Evolutionary conservation across 2,329 filamentous ascomycete genomes (phyloP).

Genomic region (Botrytis cinerea): DNA sequence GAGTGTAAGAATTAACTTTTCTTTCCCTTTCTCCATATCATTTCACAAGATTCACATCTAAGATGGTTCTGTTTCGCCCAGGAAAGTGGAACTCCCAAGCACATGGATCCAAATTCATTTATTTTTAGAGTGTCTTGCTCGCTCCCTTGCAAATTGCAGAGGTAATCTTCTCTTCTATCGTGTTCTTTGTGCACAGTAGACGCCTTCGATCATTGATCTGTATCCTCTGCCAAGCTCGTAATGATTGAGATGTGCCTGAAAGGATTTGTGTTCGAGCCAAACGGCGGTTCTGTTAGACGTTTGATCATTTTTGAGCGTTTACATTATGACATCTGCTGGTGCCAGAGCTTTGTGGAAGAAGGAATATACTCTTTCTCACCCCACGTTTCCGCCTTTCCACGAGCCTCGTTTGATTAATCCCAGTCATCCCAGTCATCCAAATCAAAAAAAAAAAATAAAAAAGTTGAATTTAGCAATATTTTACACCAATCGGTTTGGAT

Average conservation of each 20-base stretch:
- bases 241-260: background rate
- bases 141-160: background rate
- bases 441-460: background rate
- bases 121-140: conserved; percentile 20
- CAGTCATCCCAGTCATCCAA: conserved; percentile 11
- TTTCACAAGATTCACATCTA: conserved; percentile 15
- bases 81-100: conserved; percentile 6
- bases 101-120: conserved; percentile 19
- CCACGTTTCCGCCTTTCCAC: conserved; percentile 17
- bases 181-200: conserved; percentile 1
- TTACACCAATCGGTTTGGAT: background rate
- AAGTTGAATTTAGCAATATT: background rate
- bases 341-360: conserved; percentile 9
- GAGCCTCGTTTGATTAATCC: conserved; percentile 5
- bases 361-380: conserved; percentile 15
- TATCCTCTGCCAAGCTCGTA: background rate
- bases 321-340: conserved; percentile 13
- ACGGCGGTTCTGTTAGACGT: conserved; percentile 9
- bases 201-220: background rate
- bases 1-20: background rate
- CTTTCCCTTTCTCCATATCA: conserved; percentile 10
- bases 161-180: background rate
- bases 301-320: conserved; percentile 13
- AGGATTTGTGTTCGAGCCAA: background rate
- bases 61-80: conserved; percentile 15